Evolutionary conservation across 331 rosid genomes (phyloP), one percentile per base, ranked within the genome.

Genomic region (Quercus lobata): DNA sequence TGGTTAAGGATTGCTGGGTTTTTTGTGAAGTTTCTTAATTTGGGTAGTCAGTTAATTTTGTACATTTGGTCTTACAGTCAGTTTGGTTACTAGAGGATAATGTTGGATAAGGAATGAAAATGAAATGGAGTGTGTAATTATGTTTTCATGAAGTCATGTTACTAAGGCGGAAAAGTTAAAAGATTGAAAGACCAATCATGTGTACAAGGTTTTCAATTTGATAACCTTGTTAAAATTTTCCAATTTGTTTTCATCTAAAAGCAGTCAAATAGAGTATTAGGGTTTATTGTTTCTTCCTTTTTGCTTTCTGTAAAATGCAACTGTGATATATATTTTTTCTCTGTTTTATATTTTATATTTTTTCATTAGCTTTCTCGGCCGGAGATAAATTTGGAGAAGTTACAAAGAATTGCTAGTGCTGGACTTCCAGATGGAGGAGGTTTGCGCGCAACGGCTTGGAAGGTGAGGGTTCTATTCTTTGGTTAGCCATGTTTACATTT

Each of bases 351-450:
- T 68, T 65, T n/a, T 35, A 5, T n/a, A 27, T 80, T 7, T 35
- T n/a, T 41, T 8, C 41, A 34, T 34, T 77, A 93, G 97, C 86
- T 91, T 81, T 88, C 94, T 78, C 86, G 34, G 74, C 80, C 68
- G 19, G 90, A 89, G 90, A 84, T 91, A 37, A 89, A 89, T 82
- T 83, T 93, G 86, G 93, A 91, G 41, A 88, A 88, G 82, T 80
- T 90, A 74, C 97, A 86, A 78, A 88, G 97, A 86, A 83, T 87
- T 83, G 90, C 92, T 4, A 80, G 87, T 83, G 77, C 87, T 58
- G 94, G 97, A 60, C 86, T 91, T 84, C 92, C 88, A 7, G 84
- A 91, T 80, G 97, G 86, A 81, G 97, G 92, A 75, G 84, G 90
- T 76, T 86, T 90, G 87, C 90, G 92, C 5, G 93, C 93, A 27